Conservation (phyloP, 1,139 yeast genomes). For the Saccharomyces hybrid region DNA sequence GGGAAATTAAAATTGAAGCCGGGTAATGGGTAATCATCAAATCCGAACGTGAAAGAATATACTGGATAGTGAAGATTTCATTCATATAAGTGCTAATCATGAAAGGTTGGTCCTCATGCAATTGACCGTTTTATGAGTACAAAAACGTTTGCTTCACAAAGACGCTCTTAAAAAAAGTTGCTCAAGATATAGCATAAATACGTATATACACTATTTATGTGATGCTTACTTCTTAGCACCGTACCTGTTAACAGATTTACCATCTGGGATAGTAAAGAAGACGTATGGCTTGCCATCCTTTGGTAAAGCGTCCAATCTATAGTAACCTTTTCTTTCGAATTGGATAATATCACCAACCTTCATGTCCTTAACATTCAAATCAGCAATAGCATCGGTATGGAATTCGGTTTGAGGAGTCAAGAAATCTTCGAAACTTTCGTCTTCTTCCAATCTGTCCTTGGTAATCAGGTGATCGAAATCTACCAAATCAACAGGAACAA, state of each 20-base stretch:
- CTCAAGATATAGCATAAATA: not conserved
- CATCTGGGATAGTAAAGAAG: constrained; percentile 94
- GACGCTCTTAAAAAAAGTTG: not conserved
- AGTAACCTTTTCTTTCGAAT: constrained; percentile 97
- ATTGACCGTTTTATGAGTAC: not conserved
- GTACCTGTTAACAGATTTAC: constrained; percentile 78
- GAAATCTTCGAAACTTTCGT: constrained; percentile 89
- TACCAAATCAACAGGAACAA: constrained; percentile 66
- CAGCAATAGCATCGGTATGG: constrained; percentile 73
- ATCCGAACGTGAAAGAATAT: too few species aligned
- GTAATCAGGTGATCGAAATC: constrained; percentile 95
- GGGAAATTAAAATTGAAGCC: not conserved
- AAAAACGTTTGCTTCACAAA: not conserved
- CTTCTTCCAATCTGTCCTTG: constrained; percentile 93
- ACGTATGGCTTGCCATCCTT: constrained; percentile 57
- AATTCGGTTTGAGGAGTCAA: constrained; percentile 84
- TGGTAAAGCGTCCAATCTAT: constrained; percentile 61
- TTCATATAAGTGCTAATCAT: not conserved
- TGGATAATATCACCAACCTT: constrained; percentile 85
- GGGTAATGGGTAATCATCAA: not conserved
- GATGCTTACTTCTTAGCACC: constrained; percentile 52
- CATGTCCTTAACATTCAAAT: constrained; percentile 65
- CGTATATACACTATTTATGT: not conserved
- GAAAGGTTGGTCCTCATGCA: not conserved
- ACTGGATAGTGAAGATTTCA: too few species aligned